phyloP scores from a whole-genome alignment of 306 rosid species.

The Inga leiocalycina region DNA sequence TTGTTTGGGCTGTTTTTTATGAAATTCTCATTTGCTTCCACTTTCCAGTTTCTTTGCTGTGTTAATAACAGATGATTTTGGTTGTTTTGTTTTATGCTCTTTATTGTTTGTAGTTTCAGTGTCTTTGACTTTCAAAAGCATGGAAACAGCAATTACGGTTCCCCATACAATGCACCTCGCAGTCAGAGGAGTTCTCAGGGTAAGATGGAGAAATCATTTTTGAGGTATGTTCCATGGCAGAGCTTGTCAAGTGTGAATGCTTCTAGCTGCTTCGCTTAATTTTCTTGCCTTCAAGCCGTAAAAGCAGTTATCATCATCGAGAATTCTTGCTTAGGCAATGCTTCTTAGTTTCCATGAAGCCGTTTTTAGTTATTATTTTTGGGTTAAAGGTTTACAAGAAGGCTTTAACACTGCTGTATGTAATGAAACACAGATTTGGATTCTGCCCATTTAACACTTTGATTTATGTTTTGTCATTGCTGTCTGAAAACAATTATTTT shows the following conservation, averaged over 20 bases:
- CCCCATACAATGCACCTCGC: conserved; percentile 61
- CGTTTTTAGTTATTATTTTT: neutral
- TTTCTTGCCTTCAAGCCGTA: neutral
- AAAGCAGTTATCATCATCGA: neutral
- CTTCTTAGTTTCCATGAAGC: neutral
- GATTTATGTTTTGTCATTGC: neutral
- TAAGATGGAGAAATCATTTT: conserved; percentile 94
- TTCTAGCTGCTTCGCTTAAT: neutral
- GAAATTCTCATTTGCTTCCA: neutral
- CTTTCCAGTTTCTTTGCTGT: neutral
- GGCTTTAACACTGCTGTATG: neutral
- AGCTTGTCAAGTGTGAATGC: neutral
- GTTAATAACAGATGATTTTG: neutral
- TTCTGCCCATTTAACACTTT: neutral
- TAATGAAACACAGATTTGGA: conserved; percentile 5
- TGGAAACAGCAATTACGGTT: conserved; percentile 81
- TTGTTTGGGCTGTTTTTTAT: neutral
- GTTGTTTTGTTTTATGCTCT: conserved; percentile 23
- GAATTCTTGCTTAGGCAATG: neutral
- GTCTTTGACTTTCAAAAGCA: conserved; percentile 77
- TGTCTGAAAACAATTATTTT: neutral
- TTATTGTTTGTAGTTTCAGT: conserved; percentile 61
- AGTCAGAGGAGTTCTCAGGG: conserved; percentile 89
- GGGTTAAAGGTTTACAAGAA: neutral
- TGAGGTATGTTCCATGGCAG: conserved; percentile 59